These are phyloP conservation scores for Barnettozyma sp. DNA, from an alignment of 805 yeast species.

Conservation along the genomic window DNA sequence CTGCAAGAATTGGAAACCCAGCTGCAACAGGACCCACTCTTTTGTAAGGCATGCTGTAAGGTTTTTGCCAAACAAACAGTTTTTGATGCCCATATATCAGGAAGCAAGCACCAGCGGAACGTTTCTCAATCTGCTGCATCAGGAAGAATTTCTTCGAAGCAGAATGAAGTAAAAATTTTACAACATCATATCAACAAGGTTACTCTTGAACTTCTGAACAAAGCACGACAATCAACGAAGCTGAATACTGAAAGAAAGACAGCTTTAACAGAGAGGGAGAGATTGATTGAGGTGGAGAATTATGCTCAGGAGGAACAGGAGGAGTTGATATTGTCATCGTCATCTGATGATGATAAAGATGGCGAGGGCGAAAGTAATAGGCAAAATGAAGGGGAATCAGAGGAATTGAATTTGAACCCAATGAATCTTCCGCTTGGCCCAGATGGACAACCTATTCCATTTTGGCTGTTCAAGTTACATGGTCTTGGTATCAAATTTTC, in stretches of 20 bases:
- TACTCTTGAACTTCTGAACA: conserved; percentile 28
- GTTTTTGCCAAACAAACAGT: conserved; percentile 58
- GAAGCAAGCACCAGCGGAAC: conserved; percentile 68
- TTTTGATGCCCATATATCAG: conserved; percentile 58
- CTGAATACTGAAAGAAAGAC: conserved; percentile 57
- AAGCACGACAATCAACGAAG: conserved; percentile 41
- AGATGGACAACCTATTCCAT: conserved; percentile 90
- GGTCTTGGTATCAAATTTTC: conserved; percentile 66
- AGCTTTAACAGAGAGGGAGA: conserved; percentile 56
- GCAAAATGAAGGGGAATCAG: conserved; percentile 17
- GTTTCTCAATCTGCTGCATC: conserved; percentile 4
- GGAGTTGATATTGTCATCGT: conserved; percentile 12
- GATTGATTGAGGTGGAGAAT: conserved; percentile 27
- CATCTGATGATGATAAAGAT: no score
- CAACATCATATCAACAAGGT: conserved; percentile 19
- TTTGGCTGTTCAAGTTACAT: conserved; percentile 85
- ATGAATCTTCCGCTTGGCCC: conserved; percentile 70
- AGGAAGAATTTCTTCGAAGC: conserved; percentile 30
- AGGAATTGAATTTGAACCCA: conserved; percentile 32
- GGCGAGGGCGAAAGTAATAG: conserved; percentile 25
- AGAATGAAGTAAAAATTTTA: no score
- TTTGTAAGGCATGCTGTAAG: conserved; percentile 60
- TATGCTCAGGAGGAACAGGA: conserved; percentile 14
- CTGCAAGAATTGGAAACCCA: conserved; percentile 13
- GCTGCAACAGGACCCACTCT: conserved; percentile 28